Evolutionary conservation across 257 asterid genomes (phyloP), one percentile per base, ranked within the genome.

Genomic region (Przewalskia tangutica): DNA sequence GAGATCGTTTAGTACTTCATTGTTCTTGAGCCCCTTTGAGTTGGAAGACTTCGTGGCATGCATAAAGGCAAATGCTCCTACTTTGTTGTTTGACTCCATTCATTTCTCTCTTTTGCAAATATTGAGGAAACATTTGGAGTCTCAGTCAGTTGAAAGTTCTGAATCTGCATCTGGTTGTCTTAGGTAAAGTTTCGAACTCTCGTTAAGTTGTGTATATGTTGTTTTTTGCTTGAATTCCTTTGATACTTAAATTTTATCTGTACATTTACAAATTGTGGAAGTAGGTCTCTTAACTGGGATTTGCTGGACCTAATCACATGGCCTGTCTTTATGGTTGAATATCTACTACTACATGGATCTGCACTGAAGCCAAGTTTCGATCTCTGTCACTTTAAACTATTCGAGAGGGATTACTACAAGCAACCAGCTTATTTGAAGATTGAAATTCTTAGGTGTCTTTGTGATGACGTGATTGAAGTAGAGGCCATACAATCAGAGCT

Each of bases 281-380:
- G 11, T 73, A 94, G 99, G 97, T 90, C 92, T 77, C 97, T 94
- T 81, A 88, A 96, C 77, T 94, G 99, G 99, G 97, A 93, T 86
- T 89, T 91, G 88, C 92, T 96, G 79, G 99, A 96, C 87, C 82
- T 91, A 88, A 91, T 94, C 71, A 94, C 99, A 11, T 96, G 99
- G 99, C 98, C 99, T 73, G 84, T 94, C 83, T 96, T 87, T 90
- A 83, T 90, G 90, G 89, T 90, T 84, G 98, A 96, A 87, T 96
- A 96, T 87, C 85, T 94, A 84, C 82, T 94, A 65, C 75, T 92
- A 84, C 94, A 94, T 86, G 85, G 94, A 81, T 88, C 92, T 86
- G 91, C 90, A 16, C 81, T 86, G 55, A 89, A 90, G 59, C 92
- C 91, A 78, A 96, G 93, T 81, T 85, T 93, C 85, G 93, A 90